Evolutionary conservation across 257 asterid species (phyloP), one percentile per base, ranked within the genome.

Genomic region (Solanum neorickii): DNA sequence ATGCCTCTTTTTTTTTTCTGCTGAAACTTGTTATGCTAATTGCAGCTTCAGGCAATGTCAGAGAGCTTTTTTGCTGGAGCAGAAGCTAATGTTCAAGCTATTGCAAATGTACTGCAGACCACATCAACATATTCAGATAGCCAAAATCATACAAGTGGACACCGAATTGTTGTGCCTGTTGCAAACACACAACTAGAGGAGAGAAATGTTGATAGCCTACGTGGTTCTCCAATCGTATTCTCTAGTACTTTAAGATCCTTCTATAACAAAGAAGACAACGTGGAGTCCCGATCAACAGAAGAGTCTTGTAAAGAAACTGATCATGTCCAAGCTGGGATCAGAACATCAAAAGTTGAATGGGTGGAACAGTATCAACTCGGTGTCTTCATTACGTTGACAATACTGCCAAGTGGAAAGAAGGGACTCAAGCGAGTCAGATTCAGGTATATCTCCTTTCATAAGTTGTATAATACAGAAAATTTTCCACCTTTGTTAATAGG

Each of bases 311-410:
- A 70, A 56, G 87, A 69, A 69, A 62, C 39, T 18, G 89, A 88
- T 76, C 70, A 86, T 25, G 91, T 49, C 41, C 88, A 73, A 73
- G 82, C 82, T 37, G 82, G 27, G 52, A 31, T 37, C 31, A 87
- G 70, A 39, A 74, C 88, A 41, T 87, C 75, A 33, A 90, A 89
- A 72, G 80, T 20, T 5, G 94, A 91, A 60, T 89, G 93, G 92
- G 91, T 90, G 70, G 94, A 91, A 69, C 91, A 92, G 87, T 88
- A 86, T 90, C 91, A 90, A 65, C 88, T 91, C 16, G 94, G 94
- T 33, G 90, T 92, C 35, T 92, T 90, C 84, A 86, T 92, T 41
- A 91, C 94, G 69, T 84, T 91, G 33, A 41, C 84, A 47, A 42
- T 82, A 18, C 75, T 88, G 52, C 90, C 92, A 5, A 86, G 87